A percentile compares a stretch with the other conserved stretches of the same genome.
phyloP scores from a whole-genome alignment of 805 yeast species.

The Scheffersomyces ergatensis region DNA sequence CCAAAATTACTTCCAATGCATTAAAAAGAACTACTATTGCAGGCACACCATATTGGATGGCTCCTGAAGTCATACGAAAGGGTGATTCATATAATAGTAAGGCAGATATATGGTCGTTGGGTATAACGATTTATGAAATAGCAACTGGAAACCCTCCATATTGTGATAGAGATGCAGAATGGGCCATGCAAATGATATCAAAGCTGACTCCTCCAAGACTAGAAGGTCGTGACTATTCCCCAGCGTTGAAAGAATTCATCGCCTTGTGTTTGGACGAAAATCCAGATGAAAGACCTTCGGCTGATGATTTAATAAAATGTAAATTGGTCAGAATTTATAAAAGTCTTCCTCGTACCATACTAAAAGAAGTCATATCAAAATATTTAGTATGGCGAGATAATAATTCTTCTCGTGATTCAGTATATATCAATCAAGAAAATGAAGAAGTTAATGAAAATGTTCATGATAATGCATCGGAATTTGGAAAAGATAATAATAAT shows the following conservation, averaged over 20 bases:
- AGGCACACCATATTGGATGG: slow-evolving; percentile 98
- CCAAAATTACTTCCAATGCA: slow-evolving; percentile 74
- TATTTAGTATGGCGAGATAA: slow-evolving; percentile 73
- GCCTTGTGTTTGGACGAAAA: slow-evolving; percentile 93
- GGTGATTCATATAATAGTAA: slow-evolving; percentile 83
- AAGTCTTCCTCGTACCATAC: slow-evolving; percentile 52
- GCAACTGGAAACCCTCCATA: slow-evolving; percentile 98
- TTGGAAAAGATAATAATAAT: slow-evolving; percentile 10
- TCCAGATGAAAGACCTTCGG: slow-evolving; percentile 82
- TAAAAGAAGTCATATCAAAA: slow-evolving; percentile 74
- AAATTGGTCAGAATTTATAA: slow-evolving; percentile 68
- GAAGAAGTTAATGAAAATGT: slow-evolving; percentile 14
- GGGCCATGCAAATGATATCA: slow-evolving; percentile 93
- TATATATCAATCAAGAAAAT: slow-evolving; percentile 26
- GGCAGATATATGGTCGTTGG: slow-evolving; percentile 97
- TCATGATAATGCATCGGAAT: slow-evolving; percentile 3
- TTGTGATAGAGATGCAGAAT: slow-evolving; percentile 88
- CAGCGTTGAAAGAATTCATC: slow-evolving; percentile 77
- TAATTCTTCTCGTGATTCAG: slow-evolving; percentile 52
- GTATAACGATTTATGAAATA: slow-evolving; percentile 89
- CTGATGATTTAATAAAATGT: slow-evolving; percentile 78
- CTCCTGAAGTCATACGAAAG: slow-evolving; percentile 95
- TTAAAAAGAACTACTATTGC: slow-evolving; percentile 91
- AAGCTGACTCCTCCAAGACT: slow-evolving; percentile 92
- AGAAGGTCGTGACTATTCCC: slow-evolving; percentile 83